These are phyloP conservation scores for Gonapodya sp. DNA, from an alignment of 192 early-diverging fungal species.

Conservation along the genomic window DNA sequence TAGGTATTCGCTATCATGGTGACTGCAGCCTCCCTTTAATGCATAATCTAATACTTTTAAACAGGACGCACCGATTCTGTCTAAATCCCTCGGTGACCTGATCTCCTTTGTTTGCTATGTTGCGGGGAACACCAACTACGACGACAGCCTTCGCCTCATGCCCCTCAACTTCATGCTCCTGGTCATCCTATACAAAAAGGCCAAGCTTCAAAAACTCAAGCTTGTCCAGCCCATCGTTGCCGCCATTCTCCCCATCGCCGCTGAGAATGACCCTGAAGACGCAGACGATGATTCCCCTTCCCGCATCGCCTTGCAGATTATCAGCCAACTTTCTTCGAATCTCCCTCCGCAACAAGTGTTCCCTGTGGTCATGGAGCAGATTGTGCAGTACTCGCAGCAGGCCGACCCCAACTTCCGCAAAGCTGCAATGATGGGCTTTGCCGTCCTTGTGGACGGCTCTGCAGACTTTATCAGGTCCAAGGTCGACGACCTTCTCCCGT, in stretches of 20 bases:
- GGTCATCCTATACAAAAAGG: conserved; percentile 51
- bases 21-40: background rate
- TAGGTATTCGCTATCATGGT: too few species aligned
- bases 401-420: conserved; percentile 64
- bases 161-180: conserved; percentile 75
- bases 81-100: conserved; percentile 66
- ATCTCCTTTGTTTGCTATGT: conserved; percentile 71
- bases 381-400: conserved; percentile 72
- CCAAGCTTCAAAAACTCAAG: conserved; percentile 73
- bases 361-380: conserved; percentile 59
- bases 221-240: conserved; percentile 70
- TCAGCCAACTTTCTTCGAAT: conserved; percentile 71
- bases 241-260: conserved; percentile 69
- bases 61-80: conserved; percentile 67
- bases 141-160: conserved; percentile 62
- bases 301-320: conserved; percentile 51
- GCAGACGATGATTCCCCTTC: conserved; percentile 75
- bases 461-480: conserved; percentile 72
- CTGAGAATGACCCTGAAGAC: conserved; percentile 72
- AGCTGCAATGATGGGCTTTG: conserved; percentile 79
- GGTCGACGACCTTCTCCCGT: conserved; percentile 65
- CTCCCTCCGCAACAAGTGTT: conserved; percentile 82
- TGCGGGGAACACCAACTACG: conserved; percentile 56
- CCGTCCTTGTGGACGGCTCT: conserved; percentile 72
- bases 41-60: too few species aligned